Conservation (phyloP, 1,139 yeast genomes). For the Suhomyces taliae region DNA sequence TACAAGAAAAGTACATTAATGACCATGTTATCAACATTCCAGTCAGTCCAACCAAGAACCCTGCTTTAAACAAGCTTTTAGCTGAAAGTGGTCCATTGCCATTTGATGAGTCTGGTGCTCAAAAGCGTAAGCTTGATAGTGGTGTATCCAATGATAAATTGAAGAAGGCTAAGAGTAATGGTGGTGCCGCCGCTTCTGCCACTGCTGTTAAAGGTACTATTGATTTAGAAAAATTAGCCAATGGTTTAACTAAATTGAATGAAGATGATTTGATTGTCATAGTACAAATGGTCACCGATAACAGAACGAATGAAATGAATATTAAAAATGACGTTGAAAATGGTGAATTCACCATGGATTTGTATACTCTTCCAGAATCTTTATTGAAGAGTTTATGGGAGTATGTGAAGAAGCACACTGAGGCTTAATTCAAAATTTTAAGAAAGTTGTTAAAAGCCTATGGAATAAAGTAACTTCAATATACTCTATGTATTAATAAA, state of each 20-base stretch:
- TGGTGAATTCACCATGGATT: constrained; percentile 96
- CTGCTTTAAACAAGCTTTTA: constrained; percentile 63
- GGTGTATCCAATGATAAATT: constrained; percentile 55
- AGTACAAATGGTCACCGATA: constrained; percentile 97
- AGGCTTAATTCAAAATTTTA: constrained; percentile 18
- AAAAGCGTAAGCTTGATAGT: constrained; percentile 20
- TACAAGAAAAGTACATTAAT: constrained; percentile 69
- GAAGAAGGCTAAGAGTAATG: constrained; percentile 46
- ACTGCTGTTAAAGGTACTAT: constrained; percentile 63
- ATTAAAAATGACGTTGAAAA: constrained; percentile 94
- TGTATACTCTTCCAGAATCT: constrained; percentile 90
- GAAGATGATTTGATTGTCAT: constrained; percentile 94
- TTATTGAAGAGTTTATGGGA: constrained; percentile 93
- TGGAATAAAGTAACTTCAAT: neutral
- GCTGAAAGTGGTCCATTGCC: constrained; percentile 84
- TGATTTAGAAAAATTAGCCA: constrained; percentile 88
- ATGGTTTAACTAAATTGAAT: constrained; percentile 79
- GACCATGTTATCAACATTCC: constrained; percentile 81
- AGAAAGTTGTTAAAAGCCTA: too few relatives aligned
- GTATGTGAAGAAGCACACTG: constrained; percentile 72
- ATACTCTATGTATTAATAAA: constrained; percentile 11
- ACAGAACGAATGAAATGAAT: constrained; percentile 93
- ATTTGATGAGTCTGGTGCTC: constrained; percentile 34
- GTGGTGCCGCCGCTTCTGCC: constrained; percentile 22
- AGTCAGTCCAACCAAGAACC: constrained; percentile 60